Evolutionary conservation across 2,329 filamentous ascomycete genomes (phyloP).

Genomic region (Chalaropsis ovoidea): DNA sequence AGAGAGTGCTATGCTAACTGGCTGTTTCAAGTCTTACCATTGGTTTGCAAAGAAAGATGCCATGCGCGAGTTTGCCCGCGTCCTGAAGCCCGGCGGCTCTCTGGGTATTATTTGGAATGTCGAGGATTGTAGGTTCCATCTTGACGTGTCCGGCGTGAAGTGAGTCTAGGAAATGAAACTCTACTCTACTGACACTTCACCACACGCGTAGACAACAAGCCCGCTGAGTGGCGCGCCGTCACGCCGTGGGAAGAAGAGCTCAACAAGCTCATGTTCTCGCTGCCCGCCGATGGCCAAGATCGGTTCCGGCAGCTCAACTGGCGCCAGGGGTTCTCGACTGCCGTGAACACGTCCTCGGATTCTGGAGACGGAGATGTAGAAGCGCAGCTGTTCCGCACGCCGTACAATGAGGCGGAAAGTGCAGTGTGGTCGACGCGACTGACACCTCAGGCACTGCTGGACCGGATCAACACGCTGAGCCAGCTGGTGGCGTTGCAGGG

Average conservation of each 20-base stretch:
- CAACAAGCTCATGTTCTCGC: constrained; percentile 47
- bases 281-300: constrained; percentile 46
- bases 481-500: constrained; percentile 53
- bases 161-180: too few relatives aligned
- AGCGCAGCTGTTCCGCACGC: constrained; percentile 47
- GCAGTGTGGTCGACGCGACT: constrained; percentile 51
- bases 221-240: constrained; percentile 43
- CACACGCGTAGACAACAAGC: constrained; percentile 50
- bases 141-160: too few relatives aligned
- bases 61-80: constrained; percentile 55
- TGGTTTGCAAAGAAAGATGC: constrained; percentile 44
- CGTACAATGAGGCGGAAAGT: constrained; percentile 47
- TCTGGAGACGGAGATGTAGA: constrained; percentile 27
- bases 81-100: constrained; percentile 49
- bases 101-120: constrained; percentile 65
- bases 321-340: constrained; percentile 53
- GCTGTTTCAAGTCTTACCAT: constrained; percentile 40
- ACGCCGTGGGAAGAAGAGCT: constrained; percentile 53
- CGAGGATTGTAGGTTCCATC: constrained; percentile 57
- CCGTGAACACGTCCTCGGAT: constrained; percentile 35
- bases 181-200: background rate
- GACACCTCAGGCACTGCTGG: constrained; percentile 50
- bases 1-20: constrained; percentile 22
- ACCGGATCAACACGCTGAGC: constrained; percentile 54
- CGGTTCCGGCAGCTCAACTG: constrained; percentile 57